phyloP scores from a whole-genome alignment of 192 early-diverging fungal species.

The Hyaloraphidium curvatum region DNA sequence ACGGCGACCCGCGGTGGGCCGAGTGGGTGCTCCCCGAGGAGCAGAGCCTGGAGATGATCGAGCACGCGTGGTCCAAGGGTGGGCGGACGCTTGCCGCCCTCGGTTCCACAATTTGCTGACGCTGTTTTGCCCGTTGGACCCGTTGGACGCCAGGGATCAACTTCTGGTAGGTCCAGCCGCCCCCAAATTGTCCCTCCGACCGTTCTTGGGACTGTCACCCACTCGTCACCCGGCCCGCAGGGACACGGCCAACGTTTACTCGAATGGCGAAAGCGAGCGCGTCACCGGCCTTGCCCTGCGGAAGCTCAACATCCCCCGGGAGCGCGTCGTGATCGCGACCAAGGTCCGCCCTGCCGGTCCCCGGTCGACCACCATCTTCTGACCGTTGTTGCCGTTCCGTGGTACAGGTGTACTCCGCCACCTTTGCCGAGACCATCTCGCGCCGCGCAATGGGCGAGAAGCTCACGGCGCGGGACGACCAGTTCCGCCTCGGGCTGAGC shows the following conservation, averaged over 20 bases:
- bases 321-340: slow-evolving; percentile 5
- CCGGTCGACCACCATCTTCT: not conserved
- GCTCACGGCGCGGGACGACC: too few species aligned
- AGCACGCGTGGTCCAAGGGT: slow-evolving; percentile 11
- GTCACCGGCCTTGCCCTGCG: slow-evolving; percentile 28
- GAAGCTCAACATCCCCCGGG: slow-evolving; percentile 3
- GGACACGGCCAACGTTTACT: slow-evolving; percentile 33
- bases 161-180: too few species aligned
- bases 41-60: slow-evolving; percentile 19
- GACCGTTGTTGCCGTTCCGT: not conserved
- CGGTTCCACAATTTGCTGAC: too few species aligned
- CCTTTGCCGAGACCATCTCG: too few species aligned
- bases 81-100: too few species aligned
- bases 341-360: not conserved
- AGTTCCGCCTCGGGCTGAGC: too few species aligned
- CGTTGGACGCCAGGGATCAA: too few species aligned
- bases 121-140: too few species aligned
- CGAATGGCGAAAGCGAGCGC: slow-evolving; percentile 28
- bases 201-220: slow-evolving; percentile 1
- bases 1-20: slow-evolving; percentile 15
- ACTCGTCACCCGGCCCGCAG: not conserved
- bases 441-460: too few species aligned
- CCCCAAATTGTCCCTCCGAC: slow-evolving; percentile 9
- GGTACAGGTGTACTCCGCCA: too few species aligned
- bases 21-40: slow-evolving; percentile 21